Base-by-base conservation (phyloP, 2,329 filamentous ascomycete genomes). In the Westerdykella sp. region DNA sequence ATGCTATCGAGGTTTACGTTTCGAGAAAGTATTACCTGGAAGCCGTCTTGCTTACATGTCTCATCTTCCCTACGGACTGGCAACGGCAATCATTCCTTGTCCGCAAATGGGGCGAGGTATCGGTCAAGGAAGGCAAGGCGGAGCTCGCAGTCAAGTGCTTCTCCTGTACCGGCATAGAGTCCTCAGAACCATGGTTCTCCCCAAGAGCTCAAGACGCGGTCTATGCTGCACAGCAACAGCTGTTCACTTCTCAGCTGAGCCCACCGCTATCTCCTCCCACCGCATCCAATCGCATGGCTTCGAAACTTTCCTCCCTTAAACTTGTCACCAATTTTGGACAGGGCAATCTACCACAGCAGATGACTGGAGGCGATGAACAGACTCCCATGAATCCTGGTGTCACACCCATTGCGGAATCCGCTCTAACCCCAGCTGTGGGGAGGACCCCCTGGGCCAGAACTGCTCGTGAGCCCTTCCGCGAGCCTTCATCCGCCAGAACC, bases 1-100 rank as follows among this genome's bases (percentile, higher is more conserved):
- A 98, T 63, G 93, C 93, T 1, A 90, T 98, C 46, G 93, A 98
- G 66, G 85, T 96, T 23, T 98, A 98, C 57, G 81, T 95, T 25
- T 95, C 90, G 10, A 88, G 93, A 51, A 88, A 84, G 65, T 83
- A 84, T 57, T 95, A 84, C 63, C 86, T 98, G 84, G 93, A 98
- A 69, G 91, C 93, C 2, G 76, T 97, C 25, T 78, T 98, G 12
- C 76, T 98, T 51, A 86, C 89, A 1, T 94, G 88, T 57, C 74
- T 96, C 11, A 78, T 85, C 21, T 88, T 84, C 56, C 89, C 91
- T 1, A 72, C 77, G 1, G 90, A 96, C 47, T 98, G 93, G 93
- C 85, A 93, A 57, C 80, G 91, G 25, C 89, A 95, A 65, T 84
- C 85, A 11, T 85, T 86, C 56, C 80, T 98, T 38, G 81, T 96